phyloP scores from a whole-genome alignment of 1,139 yeast genomes.

The Candida pseudocylindracea region DNA sequence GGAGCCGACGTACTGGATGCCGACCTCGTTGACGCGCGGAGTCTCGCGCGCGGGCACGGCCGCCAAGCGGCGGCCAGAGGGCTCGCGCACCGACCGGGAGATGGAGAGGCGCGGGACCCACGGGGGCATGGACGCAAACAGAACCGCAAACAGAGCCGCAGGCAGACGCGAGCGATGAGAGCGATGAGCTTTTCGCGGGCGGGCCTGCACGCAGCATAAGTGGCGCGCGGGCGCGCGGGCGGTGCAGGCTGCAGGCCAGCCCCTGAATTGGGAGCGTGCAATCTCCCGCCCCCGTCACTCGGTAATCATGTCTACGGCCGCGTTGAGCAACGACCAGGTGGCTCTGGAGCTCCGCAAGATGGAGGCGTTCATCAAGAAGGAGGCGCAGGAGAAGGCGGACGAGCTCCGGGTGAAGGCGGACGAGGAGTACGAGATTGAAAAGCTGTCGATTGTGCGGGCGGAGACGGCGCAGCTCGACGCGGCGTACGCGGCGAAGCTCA shows the following conservation, averaged over 20 bases:
- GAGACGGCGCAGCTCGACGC: constrained; percentile 82
- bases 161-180: too few species aligned
- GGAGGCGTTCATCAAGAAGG: constrained; percentile 97
- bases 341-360: constrained; percentile 90
- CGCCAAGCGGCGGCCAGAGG: too few species aligned
- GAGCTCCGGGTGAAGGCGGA: constrained; percentile 92
- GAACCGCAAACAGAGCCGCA: too few species aligned
- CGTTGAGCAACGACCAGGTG: constrained; percentile 24
- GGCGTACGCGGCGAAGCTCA: constrained; percentile 59
- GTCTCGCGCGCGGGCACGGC: constrained; percentile 6
- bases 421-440: constrained; percentile 96
- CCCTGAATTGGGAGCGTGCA: constrained; percentile 2
- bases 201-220: too few species aligned
- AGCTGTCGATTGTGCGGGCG: constrained; percentile 80
- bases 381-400: constrained; percentile 96
- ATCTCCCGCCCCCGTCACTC: not conserved
- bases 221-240: too few species aligned
- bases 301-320: not conserved
- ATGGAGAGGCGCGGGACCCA: too few species aligned
- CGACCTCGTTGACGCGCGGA: constrained; percentile 41
- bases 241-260: too few species aligned
- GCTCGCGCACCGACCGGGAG: too few species aligned
- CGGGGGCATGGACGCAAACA: too few species aligned
- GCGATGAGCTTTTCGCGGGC: too few species aligned
- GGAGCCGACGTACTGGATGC: constrained; percentile 44